Evolutionary conservation across 805 yeast genomes (phyloP), one percentile per base, ranked within the genome.

Genomic region (Candida germanica): DNA sequence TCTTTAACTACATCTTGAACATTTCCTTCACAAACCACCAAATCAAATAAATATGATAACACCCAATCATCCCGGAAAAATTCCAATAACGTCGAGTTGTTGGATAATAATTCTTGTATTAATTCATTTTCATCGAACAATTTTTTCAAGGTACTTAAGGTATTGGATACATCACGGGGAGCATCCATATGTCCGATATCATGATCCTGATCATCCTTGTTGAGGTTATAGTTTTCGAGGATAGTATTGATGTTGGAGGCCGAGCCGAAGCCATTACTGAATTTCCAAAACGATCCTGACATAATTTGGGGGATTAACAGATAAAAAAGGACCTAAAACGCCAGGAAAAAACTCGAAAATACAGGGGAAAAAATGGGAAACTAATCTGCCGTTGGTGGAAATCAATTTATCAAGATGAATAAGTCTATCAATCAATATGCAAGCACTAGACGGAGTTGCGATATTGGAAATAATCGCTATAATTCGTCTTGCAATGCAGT

Each of bases 211-310:
- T 31, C 40, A 16, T 49, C 58, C 16, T 40, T 40, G 38, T 44
- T 51, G 33, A 48, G 40, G 14, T 53, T 44, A 39, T 61, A 53
- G 34, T 57, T 55, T 36, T 68, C 73, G 36, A 68, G 55, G 18
- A 68, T 49, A 11, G 66, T 57, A 29, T 65, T 55, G 31, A 68
- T 60, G 35, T 66, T 67, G 20, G 70, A 64, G 25, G 66, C 48
- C 31, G 71, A 64, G 18, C 70, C 61, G 48, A 66, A 66, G 33
- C 73, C 73, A 49, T 65, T 67, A 42, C 68, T 64, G 48, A 67
- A 66, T 49, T 67, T 67, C 73, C 73, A 68, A 46, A 67, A 68
- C 13, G 71, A 63, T 13, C 72, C 69, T n/a, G 71, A 66, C 73
- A 68, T 67, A 10, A n/a, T n/a, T n/a, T n/a, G n/a, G n/a, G n/a